These are phyloP conservation scores for Alternaria sp. DNA, from an alignment of 2,329 filamentous ascomycete genomes.

Conservation along the genomic window DNA sequence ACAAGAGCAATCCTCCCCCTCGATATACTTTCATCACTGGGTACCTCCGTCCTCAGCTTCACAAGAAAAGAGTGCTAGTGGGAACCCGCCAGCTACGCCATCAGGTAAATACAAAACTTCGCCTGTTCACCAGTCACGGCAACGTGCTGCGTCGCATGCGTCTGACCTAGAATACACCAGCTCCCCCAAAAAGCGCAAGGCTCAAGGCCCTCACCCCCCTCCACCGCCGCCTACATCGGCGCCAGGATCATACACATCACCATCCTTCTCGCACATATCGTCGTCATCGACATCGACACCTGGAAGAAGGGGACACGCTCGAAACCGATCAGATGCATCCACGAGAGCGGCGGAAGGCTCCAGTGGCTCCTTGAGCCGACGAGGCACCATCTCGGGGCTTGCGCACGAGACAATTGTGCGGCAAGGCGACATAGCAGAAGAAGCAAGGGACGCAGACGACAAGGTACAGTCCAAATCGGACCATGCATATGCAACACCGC, in stretches of 20 bases:
- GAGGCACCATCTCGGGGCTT: conserved; percentile 41
- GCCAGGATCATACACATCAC: conserved; percentile 55
- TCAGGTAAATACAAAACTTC: conserved; percentile 65
- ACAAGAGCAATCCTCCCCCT: conserved; percentile 70
- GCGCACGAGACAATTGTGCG: conserved; percentile 37
- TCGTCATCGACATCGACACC: conserved; percentile 61
- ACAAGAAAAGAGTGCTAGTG: conserved; percentile 59
- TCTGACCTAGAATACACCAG: conserved; percentile 69
- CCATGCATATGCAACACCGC: conserved; percentile 23
- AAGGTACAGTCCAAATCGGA: conserved; percentile 28
- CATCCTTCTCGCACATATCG: conserved; percentile 63
- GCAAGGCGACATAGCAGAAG: conserved; percentile 33
- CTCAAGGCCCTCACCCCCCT: conserved; percentile 60
- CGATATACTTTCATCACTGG: conserved; percentile 93
- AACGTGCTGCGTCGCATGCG: conserved; percentile 59
- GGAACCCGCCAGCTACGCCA: conserved; percentile 73
- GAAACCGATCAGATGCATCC: conserved; percentile 70
- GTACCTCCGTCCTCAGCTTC: conserved; percentile 71
- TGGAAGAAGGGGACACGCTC: conserved; percentile 65
- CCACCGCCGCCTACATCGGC: conserved; percentile 59
- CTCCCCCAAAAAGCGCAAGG: conserved; percentile 86
- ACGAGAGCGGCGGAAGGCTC: conserved; percentile 42
- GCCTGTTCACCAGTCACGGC: conserved; percentile 47
- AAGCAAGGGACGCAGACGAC: conserved; percentile 30
- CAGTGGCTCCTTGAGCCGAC: conserved; percentile 40